phyloP scores from a whole-genome alignment of 331 rosid genomes.

The Malus hybrid region DNA sequence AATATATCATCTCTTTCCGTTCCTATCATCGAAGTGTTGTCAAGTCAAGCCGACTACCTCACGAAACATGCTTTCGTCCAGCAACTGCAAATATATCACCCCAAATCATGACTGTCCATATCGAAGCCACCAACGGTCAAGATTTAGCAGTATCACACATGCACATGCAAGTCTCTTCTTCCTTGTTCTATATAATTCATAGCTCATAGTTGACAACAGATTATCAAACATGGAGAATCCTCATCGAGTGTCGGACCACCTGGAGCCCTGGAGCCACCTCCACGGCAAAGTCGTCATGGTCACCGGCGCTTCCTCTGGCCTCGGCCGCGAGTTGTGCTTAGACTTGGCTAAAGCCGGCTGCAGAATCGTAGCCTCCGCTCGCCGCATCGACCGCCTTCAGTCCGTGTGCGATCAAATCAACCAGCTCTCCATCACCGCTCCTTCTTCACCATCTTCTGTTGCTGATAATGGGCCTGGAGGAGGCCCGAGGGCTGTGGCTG shows the following conservation, averaged over 20 bases:
- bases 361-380: constrained; percentile 52
- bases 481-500: constrained; percentile 38
- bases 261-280: constrained; percentile 62
- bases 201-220: no score
- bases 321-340: constrained; percentile 58
- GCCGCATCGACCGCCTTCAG: constrained; percentile 49
- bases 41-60: background rate
- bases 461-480: background rate
- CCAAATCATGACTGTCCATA: background rate
- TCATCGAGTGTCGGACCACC: background rate
- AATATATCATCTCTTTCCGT: background rate
- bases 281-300: constrained; percentile 71
- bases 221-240: constrained; percentile 15
- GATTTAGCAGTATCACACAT: background rate
- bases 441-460: constrained; percentile 7
- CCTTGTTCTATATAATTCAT: no score
- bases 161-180: no score
- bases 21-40: no score
- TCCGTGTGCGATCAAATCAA: constrained; percentile 62
- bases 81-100: background rate
- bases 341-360: constrained; percentile 66
- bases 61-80: background rate
- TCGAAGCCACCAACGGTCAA: background rate
- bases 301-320: constrained; percentile 78
- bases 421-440: background rate